Conservation (phyloP, 257 asterid genomes). For the Verbena officinalis region DNA sequence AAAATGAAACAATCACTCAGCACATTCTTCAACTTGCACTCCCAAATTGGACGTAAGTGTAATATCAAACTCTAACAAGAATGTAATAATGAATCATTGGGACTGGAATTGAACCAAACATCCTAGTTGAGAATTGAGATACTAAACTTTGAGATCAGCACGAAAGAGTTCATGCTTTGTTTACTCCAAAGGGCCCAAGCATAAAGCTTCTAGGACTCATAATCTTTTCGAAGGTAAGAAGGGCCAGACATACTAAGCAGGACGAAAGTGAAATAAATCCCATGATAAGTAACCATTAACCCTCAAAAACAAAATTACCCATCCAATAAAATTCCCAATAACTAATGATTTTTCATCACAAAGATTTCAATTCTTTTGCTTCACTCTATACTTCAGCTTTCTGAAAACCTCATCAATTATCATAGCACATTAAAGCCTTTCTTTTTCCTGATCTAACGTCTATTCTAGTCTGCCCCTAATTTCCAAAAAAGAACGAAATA, state of each 20-base stretch:
- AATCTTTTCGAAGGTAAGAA: not conserved
- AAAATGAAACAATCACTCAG: constrained; percentile 1
- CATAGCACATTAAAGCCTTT: constrained; percentile 12
- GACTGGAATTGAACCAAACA: not conserved
- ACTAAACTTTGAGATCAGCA: not conserved
- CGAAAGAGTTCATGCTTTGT: not conserved
- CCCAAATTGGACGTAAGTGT: not conserved
- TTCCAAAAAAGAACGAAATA: not conserved
- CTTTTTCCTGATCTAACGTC: not conserved
- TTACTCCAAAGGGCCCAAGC: constrained; percentile 11
- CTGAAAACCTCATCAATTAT: constrained; percentile 12
- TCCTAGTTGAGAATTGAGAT: not conserved
- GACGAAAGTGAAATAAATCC: not conserved
- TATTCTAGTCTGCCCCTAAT: constrained; percentile 11
- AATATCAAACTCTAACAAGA: constrained; percentile 3
- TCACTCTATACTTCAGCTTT: not conserved
- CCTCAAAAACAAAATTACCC: not conserved
- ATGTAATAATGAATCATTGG: not conserved
- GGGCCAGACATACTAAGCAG: not conserved
- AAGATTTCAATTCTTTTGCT: not conserved
- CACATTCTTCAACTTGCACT: constrained; percentile 13
- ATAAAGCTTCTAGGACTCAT: constrained; percentile 4
- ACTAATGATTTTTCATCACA: not conserved
- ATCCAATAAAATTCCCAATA: constrained; percentile 3
- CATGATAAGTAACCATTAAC: constrained; percentile 5